Conservation (phyloP, 2,329 filamentous ascomycete genomes). For the Xylariales sp. region DNA sequence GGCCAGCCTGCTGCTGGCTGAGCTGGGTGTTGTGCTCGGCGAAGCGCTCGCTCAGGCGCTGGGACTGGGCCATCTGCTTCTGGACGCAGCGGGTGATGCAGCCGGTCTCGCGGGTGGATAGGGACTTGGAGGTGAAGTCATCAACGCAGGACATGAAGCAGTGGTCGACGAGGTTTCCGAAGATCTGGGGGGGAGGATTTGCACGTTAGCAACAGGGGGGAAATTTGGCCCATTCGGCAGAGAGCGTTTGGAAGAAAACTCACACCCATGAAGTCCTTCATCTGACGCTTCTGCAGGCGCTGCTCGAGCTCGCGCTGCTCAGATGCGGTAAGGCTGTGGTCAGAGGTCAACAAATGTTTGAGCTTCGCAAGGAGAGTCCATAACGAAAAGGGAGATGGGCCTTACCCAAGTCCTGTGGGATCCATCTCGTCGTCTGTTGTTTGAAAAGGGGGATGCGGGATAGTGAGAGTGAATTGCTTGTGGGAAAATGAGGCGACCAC, state of each 20-base stretch:
- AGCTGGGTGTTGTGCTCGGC: conserved; percentile 62
- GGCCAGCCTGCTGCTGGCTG: conserved; percentile 48
- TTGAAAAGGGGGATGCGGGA: too few species aligned
- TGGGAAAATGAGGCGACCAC: too few species aligned
- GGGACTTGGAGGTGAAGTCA: conserved; percentile 96
- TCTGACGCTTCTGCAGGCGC: conserved; percentile 96
- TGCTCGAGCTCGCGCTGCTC: conserved; percentile 92
- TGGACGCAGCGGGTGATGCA: conserved; percentile 94
- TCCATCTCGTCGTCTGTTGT: too few species aligned
- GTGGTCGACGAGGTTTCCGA: conserved; percentile 68
- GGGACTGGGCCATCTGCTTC: conserved; percentile 90
- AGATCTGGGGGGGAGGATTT: conserved; percentile 37
- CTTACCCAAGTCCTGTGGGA: conserved; percentile 9
- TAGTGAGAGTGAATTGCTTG: too few species aligned
- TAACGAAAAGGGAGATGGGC: too few species aligned
- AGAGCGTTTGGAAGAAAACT: conserved; percentile 38
- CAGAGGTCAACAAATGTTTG: too few species aligned
- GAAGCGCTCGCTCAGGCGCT: conserved; percentile 89
- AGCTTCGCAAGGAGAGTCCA: too few species aligned
- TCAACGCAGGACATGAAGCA: conserved; percentile 98
- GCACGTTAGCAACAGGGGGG: background rate
- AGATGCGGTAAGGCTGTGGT: conserved; percentile 57
- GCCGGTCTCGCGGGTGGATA: conserved; percentile 81
- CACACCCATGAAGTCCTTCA: conserved; percentile 99
- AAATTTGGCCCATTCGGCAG: too few species aligned